Conservation (phyloP, 768 basidiomycete species). For the Russula lepida region DNA sequence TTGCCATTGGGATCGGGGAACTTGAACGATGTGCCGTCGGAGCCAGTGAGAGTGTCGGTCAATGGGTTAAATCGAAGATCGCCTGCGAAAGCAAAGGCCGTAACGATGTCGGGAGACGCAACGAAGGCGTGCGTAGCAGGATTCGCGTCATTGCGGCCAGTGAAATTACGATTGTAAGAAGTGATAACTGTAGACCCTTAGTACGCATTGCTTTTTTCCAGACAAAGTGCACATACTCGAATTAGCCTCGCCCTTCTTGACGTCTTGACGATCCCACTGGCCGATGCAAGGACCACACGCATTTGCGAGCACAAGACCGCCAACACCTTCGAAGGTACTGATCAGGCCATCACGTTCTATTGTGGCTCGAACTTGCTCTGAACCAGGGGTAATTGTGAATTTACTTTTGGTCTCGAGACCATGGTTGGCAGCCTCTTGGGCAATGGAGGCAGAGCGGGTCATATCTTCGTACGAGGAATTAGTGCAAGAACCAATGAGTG, state of each 20-base stretch:
- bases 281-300: conserved; percentile 99
- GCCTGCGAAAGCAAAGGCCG: conserved; percentile 93
- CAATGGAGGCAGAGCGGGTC: conserved; percentile 94
- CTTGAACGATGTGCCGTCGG: conserved; percentile 95
- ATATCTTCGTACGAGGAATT: conserved; percentile 99
- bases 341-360: conserved; percentile 96
- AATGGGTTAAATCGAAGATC: conserved; percentile 94
- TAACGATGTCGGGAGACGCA: conserved; percentile 90
- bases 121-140: conserved; percentile 97
- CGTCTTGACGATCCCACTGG: conserved; percentile 96
- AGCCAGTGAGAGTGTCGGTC: conserved; percentile 77
- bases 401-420: conserved; percentile 85
- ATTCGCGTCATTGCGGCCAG: conserved; percentile 99
- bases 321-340: conserved; percentile 74
- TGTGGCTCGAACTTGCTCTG: conserved; percentile 96
- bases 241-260: conserved; percentile 94
- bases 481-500: conserved; percentile 98
- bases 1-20: conserved; percentile 87
- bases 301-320: conserved; percentile 92
- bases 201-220: background rate
- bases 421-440: conserved; percentile 77
- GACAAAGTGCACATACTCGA: conserved; percentile 55
- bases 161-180: conserved; percentile 99
- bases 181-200: conserved; percentile 64
- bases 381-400: conserved; percentile 98